Evolutionary conservation across 768 basidiomycete genomes (phyloP), one percentile per base, ranked within the genome.

Genomic region (Pisolithus tinctorius): DNA sequence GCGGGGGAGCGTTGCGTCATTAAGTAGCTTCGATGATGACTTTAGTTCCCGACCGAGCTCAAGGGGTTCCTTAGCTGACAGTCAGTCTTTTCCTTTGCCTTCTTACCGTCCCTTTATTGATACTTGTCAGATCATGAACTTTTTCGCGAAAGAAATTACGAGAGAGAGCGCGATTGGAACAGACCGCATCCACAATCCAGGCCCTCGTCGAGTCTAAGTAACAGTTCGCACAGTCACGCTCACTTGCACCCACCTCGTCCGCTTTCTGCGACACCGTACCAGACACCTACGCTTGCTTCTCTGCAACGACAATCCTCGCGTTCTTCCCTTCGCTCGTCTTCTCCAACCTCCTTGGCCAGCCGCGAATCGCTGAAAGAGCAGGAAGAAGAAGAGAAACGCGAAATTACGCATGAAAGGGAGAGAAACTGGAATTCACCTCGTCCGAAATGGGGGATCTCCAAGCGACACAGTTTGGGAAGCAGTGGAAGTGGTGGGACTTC

Each of bases 351-450:
- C 20, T 50, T 67, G 7, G 60, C 60, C 13, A 70, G 67, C 39
- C 70, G 64, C 13, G 69, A 60, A 38, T 67, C 66, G 20, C 55
- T 63, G 30, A 56, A 68, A 25, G 70, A 70, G 62, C 68, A 13
- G 20, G 61, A 62, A 20, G 48, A 60, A 48, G 66, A 64, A 40
- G 55, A 66, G 47, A 51, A 61, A 52, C 55, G 63, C n/a, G 77
- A 73, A 56, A 51, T 67, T 4, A 52, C 58, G n/a, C 76, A 79
- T 37, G 75, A 77, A 56, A 74, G 82, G 45, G 84, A 86, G 64
- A 72, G 81, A 45, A 86, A 86, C 58, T 86, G 83, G 84, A 82
- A 83, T 62, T 76, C 83, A 7, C 81, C 79, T n/a, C 77, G 73
- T 36, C 82, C 80, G 6, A 74, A 71, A 47, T 84, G 83, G 83